phyloP scores from a whole-genome alignment of 2,329 filamentous ascomycete genomes.

The Colletotrichum tamarilloi region DNA sequence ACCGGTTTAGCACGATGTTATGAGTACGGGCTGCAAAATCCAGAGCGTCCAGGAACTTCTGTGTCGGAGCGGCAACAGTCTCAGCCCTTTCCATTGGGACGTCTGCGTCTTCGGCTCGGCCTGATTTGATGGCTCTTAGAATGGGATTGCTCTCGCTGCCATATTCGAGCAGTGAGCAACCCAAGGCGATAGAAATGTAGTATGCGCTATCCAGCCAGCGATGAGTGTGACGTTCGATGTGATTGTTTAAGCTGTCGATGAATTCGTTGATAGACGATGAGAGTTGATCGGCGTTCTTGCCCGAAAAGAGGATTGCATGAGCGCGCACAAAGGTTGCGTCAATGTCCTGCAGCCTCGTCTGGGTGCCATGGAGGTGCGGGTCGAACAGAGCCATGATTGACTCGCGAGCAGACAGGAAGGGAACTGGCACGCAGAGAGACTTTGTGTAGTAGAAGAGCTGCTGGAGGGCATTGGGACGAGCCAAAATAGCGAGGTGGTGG shows the following conservation, averaged over 20 bases:
- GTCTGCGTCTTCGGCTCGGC: not conserved
- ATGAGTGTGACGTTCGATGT: slow-evolving; percentile 63
- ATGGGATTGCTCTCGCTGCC: slow-evolving; percentile 45
- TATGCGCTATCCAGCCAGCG: slow-evolving; percentile 67
- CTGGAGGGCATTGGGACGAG: slow-evolving; percentile 74
- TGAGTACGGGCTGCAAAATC: slow-evolving; percentile 39
- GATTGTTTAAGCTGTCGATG: slow-evolving; percentile 62
- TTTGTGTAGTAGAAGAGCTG: slow-evolving; percentile 81
- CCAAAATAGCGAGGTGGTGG: slow-evolving; percentile 87
- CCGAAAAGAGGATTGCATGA: not conserved
- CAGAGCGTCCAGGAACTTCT: slow-evolving; percentile 71
- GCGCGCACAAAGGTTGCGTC: not conserved
- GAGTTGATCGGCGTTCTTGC: not conserved
- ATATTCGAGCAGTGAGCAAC: slow-evolving; percentile 64
- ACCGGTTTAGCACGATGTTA: not conserved
- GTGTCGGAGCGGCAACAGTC: fast-evolving
- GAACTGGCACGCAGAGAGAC: slow-evolving; percentile 74
- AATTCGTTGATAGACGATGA: slow-evolving; percentile 48
- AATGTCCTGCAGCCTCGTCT: not conserved
- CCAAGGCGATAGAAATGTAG: slow-evolving; percentile 67
- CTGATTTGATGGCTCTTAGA: not conserved
- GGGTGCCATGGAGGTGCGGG: slow-evolving; percentile 54
- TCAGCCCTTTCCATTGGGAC: not conserved
- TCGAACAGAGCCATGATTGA: slow-evolving; percentile 78
- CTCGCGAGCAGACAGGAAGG: slow-evolving; percentile 76